Evolutionary conservation across 148 eudicot genomes (phyloP).

Genomic region (Amaranthus palmeri): DNA sequence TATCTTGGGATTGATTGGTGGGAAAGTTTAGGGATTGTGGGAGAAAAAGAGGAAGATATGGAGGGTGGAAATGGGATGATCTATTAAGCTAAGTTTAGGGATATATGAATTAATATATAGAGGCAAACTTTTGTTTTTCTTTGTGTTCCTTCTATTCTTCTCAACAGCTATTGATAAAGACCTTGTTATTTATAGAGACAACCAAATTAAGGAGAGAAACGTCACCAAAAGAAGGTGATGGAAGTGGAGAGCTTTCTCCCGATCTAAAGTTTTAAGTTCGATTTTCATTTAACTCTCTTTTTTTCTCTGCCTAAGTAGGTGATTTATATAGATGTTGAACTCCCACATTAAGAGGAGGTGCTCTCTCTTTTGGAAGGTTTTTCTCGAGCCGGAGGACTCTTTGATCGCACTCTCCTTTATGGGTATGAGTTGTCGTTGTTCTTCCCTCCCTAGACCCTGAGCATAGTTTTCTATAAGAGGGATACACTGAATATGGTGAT

Average conservation of each 20-base stretch:
- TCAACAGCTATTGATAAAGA: constrained; percentile 68
- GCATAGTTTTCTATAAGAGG: too few relatives aligned
- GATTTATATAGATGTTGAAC: too few relatives aligned
- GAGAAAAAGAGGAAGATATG: constrained; percentile 18
- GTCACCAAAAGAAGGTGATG: constrained; percentile 12
- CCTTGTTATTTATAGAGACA: constrained; percentile 12
- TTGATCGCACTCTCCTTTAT: too few relatives aligned
- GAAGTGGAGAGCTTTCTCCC: constrained; percentile 29
- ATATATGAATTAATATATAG: constrained; percentile 2
- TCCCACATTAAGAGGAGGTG: constrained; percentile 13
- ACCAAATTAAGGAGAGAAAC: constrained; percentile 6
- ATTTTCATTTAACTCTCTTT: too few relatives aligned
- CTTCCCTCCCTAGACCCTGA: too few relatives aligned
- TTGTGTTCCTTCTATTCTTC: too few relatives aligned
- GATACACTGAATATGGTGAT: too few relatives aligned
- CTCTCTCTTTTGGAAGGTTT: not conserved
- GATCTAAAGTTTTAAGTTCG: too few relatives aligned
- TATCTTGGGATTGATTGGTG: constrained; percentile 52
- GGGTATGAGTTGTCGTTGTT: too few relatives aligned
- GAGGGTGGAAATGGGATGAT: constrained; percentile 5
- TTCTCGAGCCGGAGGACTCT: too few relatives aligned
- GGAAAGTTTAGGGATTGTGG: constrained; percentile 38
- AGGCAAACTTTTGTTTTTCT: too few relatives aligned
- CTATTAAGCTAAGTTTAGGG: constrained; percentile 17
- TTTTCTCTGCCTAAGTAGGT: too few relatives aligned